Conservation (phyloP, 306 rosid species). For the Lathyrus aphaca region DNA sequence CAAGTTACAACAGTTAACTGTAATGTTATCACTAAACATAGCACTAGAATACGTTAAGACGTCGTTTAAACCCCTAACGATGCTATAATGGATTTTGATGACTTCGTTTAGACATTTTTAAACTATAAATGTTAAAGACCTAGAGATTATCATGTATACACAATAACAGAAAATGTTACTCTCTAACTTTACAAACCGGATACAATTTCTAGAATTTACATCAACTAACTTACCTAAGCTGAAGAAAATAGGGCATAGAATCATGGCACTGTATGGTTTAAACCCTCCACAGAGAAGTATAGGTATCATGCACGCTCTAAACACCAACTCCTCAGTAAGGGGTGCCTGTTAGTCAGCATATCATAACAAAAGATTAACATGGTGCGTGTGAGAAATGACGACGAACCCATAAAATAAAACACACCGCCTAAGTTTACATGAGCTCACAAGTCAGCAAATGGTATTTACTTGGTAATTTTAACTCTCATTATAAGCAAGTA, state of each 20-base stretch:
- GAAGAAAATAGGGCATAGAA: conserved; percentile 88
- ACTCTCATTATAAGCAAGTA: not conserved
- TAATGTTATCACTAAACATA: not conserved
- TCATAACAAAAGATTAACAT: conserved; percentile 26
- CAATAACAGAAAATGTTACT: not conserved
- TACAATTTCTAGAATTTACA: conserved; percentile 27
- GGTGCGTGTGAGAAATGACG: conserved; percentile 21
- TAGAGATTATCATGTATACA: not conserved
- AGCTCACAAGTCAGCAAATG: conserved; percentile 20
- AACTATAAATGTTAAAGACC: conserved; percentile 15
- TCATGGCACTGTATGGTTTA: conserved; percentile 52
- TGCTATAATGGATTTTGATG: not conserved
- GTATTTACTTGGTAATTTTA: conserved; percentile 4
- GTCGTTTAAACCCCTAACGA: conserved; percentile 13
- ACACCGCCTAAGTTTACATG: not conserved
- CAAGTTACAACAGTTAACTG: not conserved
- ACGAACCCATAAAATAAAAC: conserved; percentile 8
- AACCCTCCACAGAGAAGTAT: conserved; percentile 93
- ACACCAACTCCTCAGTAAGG: conserved; percentile 89
- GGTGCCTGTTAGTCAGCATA: conserved; percentile 85
- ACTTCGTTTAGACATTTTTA: conserved; percentile 4
- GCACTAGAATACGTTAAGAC: not conserved
- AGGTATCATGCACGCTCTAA: conserved; percentile 95
- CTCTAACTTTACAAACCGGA: conserved; percentile 22
- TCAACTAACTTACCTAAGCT: conserved; percentile 71